A percentile compares a stretch with the other conserved stretches of the same genome.
Conservation (phyloP, 352 stramenopile genomes). For the Globisporangium mamillatum region DNA sequence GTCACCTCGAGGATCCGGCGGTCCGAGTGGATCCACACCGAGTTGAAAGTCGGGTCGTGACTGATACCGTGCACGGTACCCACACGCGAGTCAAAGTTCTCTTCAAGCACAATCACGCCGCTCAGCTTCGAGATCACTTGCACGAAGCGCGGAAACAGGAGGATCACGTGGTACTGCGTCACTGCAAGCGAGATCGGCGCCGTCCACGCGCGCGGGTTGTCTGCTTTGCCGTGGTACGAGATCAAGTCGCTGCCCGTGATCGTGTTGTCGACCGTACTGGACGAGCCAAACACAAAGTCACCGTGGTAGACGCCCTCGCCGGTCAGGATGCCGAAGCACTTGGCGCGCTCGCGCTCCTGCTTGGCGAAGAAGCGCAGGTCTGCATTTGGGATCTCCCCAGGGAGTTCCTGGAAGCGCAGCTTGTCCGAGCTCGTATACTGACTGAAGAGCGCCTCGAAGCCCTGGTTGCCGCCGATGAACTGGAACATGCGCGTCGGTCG, state of each 20-base stretch:
- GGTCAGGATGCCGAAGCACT: constrained; percentile 90
- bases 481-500: constrained; percentile 90
- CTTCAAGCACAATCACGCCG: constrained; percentile 83
- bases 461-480: constrained; percentile 70
- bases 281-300: constrained; percentile 70
- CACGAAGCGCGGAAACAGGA: constrained; percentile 80
- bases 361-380: constrained; percentile 79
- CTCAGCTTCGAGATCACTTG: constrained; percentile 88
- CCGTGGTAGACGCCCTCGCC: constrained; percentile 90
- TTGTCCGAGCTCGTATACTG: constrained; percentile 78
- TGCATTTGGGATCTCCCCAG: constrained; percentile 77
- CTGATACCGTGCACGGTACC: constrained; percentile 63
- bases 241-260: constrained; percentile 74
- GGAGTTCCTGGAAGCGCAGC: constrained; percentile 89
- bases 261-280: constrained; percentile 77
- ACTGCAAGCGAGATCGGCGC: constrained; percentile 83
- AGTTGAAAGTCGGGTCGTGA: constrained; percentile 78
- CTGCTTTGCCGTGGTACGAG: constrained; percentile 62
- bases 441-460: constrained; percentile 85
- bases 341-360: constrained; percentile 74
- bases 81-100: constrained; percentile 75
- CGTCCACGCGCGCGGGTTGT: constrained; percentile 50
- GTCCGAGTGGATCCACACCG: constrained; percentile 81
- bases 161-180: constrained; percentile 91
- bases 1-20: constrained; percentile 77